These are phyloP conservation scores for Venturia pyrina DNA, from an alignment of 2,329 filamentous ascomycete species.

Conservation along the genomic window DNA sequence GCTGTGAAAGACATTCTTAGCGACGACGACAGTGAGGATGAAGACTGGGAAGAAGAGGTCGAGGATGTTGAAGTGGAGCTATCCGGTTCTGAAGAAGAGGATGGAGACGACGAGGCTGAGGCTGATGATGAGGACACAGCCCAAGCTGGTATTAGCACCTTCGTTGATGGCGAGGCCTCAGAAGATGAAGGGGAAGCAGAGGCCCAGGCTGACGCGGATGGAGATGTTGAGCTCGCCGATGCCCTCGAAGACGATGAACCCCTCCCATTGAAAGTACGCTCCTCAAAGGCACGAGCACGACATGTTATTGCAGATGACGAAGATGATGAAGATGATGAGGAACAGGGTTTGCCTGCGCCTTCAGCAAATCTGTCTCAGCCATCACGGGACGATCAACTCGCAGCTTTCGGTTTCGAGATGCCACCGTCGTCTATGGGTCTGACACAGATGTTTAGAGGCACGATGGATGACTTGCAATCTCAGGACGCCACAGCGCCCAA, in stretches of 20 bases:
- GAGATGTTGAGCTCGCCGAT: slow-evolving; percentile 18
- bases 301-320: slow-evolving; percentile 58
- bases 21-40: slow-evolving; percentile 48
- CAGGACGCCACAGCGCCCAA: background rate
- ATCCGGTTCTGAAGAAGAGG: slow-evolving; percentile 34
- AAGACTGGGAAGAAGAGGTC: slow-evolving; percentile 35
- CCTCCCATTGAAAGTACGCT: slow-evolving; percentile 40
- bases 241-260: slow-evolving; percentile 29
- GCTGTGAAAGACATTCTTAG: slow-evolving; percentile 37
- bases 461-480: slow-evolving; percentile 55
- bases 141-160: background rate
- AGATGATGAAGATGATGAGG: slow-evolving; percentile 47
- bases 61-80: slow-evolving; percentile 32
- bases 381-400: slow-evolving; percentile 14
- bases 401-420: slow-evolving; percentile 15
- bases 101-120: slow-evolving; percentile 22
- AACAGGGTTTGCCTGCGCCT: slow-evolving; percentile 17
- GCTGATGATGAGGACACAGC: slow-evolving; percentile 25
- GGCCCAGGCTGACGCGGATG: slow-evolving; percentile 24
- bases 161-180: slow-evolving; percentile 18
- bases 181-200: slow-evolving; percentile 29
- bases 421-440: slow-evolving; percentile 47
- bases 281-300: slow-evolving; percentile 34
- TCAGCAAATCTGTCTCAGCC: slow-evolving; percentile 6
- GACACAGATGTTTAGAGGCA: slow-evolving; percentile 85